Percentiles rank a stretch among this genome's conserved stretches.
Conservation (phyloP, 2,329 filamentous ascomycete species). For the Fusarium virguliforme region DNA sequence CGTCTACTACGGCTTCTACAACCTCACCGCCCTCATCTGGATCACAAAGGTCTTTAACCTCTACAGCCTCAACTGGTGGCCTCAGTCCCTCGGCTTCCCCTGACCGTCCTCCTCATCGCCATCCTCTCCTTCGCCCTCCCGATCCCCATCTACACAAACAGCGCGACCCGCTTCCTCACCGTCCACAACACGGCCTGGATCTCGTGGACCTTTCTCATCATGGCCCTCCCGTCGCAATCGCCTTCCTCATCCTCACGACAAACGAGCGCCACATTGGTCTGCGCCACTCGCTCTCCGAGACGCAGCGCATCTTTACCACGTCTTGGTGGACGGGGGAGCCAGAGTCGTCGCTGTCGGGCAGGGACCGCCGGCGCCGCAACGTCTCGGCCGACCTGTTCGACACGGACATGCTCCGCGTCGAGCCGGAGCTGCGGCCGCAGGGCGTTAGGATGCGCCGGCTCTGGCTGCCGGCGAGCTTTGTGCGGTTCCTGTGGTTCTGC, state of each 20-base stretch:
- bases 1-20: slow-evolving; percentile 80
- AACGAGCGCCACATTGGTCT: slow-evolving; percentile 76
- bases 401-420: slow-evolving; percentile 54
- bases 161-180: slow-evolving; percentile 68
- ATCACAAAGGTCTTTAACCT: slow-evolving; percentile 82
- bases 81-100: slow-evolving; percentile 74
- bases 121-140: slow-evolving; percentile 72
- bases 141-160: slow-evolving; percentile 72
- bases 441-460: slow-evolving; percentile 63
- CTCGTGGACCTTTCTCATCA: slow-evolving; percentile 78
- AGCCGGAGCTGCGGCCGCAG: slow-evolving; percentile 48
- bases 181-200: slow-evolving; percentile 79
- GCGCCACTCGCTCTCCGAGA: slow-evolving; percentile 75
- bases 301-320: slow-evolving; percentile 77
- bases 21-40: slow-evolving; percentile 77
- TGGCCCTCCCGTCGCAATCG: slow-evolving; percentile 78
- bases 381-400: slow-evolving; percentile 59
- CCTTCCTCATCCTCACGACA: slow-evolving; percentile 74
- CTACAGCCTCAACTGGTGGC: slow-evolving; percentile 82
- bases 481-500: slow-evolving; percentile 80
- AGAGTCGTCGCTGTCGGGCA: slow-evolving; percentile 62
- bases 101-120: slow-evolving; percentile 75
- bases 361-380: slow-evolving; percentile 61
- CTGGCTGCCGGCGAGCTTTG: slow-evolving; percentile 77
- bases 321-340: slow-evolving; percentile 77